Evolutionary conservation across 495 filamentous ascomycete genomes (phyloP), one percentile per base, ranked within the genome.

Genomic region (Talaromyces borbonicus): DNA sequence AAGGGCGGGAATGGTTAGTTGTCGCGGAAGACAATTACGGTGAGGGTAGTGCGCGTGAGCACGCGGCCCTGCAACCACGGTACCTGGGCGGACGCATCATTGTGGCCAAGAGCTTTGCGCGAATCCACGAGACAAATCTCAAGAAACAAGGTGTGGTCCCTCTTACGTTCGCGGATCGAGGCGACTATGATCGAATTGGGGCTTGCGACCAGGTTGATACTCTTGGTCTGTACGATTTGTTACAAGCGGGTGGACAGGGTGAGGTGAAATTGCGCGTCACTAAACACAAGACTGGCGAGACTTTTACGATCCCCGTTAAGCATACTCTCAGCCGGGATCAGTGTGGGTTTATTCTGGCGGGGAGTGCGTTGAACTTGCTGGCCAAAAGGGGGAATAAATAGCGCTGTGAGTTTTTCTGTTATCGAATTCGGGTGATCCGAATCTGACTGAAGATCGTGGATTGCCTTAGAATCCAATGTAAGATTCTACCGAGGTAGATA

Each of bases 101-200:
- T 36, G 78, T 97, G 19, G 73, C 83, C 46, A 97, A 97, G 74
- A 81, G 74, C 59, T 97, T 98, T 61, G 92, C 92, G 2, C 76
- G 92, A 33, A 98, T 98, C 63, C 92, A 98, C 68, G 93, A 98
- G 74, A 95, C 92, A 14, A 98, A 98, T 66, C 69, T 98, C 24
- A 98, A 98, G 81, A 97, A 98, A 73, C 92, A 98, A 71, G 92
- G 92, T 48, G 84, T 98, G 12, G 88, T 96, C 16, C 92, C 92
- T 0, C 66, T 98, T 49, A 93, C 85, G 0, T 95, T 98, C 56
- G 85, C 67, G 2, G 73, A 92, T 56, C 84, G 85, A 57, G 69
- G 66, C n/a, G 93, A 97, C 59, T 98, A 98, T 59, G 87, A 90
- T 49, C 63, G 65, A 42, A 81, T 98, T 37, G 67, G 73, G 26